A percentile compares a stretch with the other conserved stretches of the same genome.
phyloP scores from a whole-genome alignment of 371 early-diverging fungal species.

The Actinomortierella ambigua region DNA sequence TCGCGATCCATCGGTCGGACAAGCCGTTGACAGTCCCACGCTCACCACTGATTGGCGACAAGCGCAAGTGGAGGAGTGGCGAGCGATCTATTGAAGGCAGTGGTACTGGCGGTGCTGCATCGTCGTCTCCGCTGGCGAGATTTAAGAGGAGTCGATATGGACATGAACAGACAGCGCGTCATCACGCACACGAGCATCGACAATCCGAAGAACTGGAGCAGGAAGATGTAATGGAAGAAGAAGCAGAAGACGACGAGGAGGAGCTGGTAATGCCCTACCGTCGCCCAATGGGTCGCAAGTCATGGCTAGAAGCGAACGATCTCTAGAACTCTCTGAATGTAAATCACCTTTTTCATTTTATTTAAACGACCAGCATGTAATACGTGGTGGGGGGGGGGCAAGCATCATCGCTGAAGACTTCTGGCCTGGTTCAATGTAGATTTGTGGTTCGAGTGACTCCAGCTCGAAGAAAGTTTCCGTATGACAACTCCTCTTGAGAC shows the following conservation, averaged over 20 bases:
- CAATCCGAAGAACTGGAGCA: conserved; percentile 14
- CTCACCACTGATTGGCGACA: conserved; percentile 37
- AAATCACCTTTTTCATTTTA: no score
- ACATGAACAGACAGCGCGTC: conserved; percentile 10
- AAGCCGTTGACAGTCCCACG: conserved; percentile 25
- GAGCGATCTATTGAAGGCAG: no score
- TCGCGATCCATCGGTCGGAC: conserved; percentile 34
- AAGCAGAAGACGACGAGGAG: conserved; percentile 7
- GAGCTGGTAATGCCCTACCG: conserved; percentile 2
- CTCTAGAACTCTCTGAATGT: not conserved
- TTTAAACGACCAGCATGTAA: not conserved
- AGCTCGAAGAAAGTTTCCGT: not conserved
- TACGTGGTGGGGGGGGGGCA: conserved; percentile 7
- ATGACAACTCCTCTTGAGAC: no score
- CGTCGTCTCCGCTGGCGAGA: no score
- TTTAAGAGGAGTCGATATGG: no score
- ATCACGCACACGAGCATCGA: not conserved
- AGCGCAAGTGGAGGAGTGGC: conserved; percentile 23
- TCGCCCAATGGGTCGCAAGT: conserved; percentile 22
- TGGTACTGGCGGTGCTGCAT: no score
- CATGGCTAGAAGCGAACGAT: conserved; percentile 23
- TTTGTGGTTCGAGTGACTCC: not conserved
- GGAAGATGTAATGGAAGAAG: conserved; percentile 14
- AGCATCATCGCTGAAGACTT: conserved; percentile 10
- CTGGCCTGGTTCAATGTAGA: conserved; percentile 13